phyloP scores from a whole-genome alignment of 805 yeast genomes.

The Kazachstania psychrophila region DNA sequence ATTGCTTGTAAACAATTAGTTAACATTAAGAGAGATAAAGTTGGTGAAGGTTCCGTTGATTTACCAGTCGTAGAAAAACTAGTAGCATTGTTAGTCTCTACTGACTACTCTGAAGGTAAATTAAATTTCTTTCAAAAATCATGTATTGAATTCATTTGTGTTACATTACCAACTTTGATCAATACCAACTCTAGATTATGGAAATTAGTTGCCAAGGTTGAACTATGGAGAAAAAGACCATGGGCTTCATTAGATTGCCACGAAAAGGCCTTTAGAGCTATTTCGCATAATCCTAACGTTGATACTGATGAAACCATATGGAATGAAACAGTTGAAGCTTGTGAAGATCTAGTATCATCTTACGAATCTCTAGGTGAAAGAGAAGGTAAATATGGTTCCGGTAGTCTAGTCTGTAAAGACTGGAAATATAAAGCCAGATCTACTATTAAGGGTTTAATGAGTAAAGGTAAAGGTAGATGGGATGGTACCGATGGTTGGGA shows the following conservation, averaged over 20 bases:
- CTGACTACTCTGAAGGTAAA: constrained; percentile 40
- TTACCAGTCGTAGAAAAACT: constrained; percentile 66
- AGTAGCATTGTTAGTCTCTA: constrained; percentile 50
- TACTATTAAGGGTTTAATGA: constrained; percentile 61
- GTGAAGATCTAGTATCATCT: constrained; percentile 72
- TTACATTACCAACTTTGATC: constrained; percentile 56
- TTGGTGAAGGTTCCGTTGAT: constrained; percentile 61
- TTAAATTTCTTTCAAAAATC: constrained; percentile 55
- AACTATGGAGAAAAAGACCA: constrained; percentile 77
- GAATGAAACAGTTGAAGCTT: constrained; percentile 71
- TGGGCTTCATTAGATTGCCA: constrained; percentile 82
- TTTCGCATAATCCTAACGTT: constrained; percentile 54
- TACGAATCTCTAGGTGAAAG: constrained; percentile 81
- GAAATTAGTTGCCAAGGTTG: constrained; percentile 78
- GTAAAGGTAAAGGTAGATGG: constrained; percentile 74
- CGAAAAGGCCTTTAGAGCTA: constrained; percentile 78
- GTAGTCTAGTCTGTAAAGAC: constrained; percentile 78
- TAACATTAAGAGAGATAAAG: constrained; percentile 43
- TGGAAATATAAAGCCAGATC: constrained; percentile 82
- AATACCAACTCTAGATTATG: constrained; percentile 57
- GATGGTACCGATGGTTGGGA: constrained; percentile 75
- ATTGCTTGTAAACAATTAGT: constrained; percentile 61
- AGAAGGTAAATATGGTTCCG: constrained; percentile 72
- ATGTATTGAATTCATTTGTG: constrained; percentile 65
- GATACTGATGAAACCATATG: constrained; percentile 53